Evolutionary conservation across 495 filamentous ascomycete species (phyloP), one percentile per base, ranked within the genome.

Genomic region (Entonaema liquescens): DNA sequence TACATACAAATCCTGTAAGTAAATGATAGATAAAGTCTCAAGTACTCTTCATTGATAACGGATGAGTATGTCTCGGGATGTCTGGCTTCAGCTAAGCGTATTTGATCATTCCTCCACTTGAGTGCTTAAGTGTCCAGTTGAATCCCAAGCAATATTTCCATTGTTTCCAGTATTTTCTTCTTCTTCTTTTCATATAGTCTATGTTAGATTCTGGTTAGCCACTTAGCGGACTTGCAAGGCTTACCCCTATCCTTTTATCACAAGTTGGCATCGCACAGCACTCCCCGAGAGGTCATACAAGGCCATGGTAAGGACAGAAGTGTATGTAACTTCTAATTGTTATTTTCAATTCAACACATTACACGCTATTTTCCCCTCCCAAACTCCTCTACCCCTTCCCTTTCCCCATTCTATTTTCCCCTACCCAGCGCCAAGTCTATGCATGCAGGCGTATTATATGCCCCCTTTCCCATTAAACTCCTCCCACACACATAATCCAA

Each of bases 241-340:
- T 19, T 47, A 47, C 42, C 42, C 42, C 42, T 47, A 47, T 47
- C 42, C n/a, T n/a, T n/a, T n/a, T n/a, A n/a, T n/a, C n/a, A n/a
- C n/a, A n/a, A n/a, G n/a, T n/a, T n/a, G n/a, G n/a, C n/a, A n/a
- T n/a, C n/a, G n/a, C n/a, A n/a, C n/a, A n/a, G n/a, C n/a, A n/a
- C n/a, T n/a, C n/a, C n/a, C n/a, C n/a, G n/a, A n/a, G n/a, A n/a
- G n/a, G n/a, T n/a, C n/a, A 23, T 21, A 47, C 1, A 3, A 21
- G 8, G 23, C 12, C 9, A 47, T 5, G 42, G 23, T 3, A 12
- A 7, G 19, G 19, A 47, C 17, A 21, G 21, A 3, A 47, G 17
- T 12, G 17, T 23, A 47, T 47, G 19, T 21, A 47, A 21, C 9
- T 12, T 21, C 2, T 11, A 47, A 9, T 8, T 21, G 12, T 23